Percentiles rank a stretch among this genome's conserved stretches.
Evolutionary conservation across 176 grass and related monocot species (phyloP).

Genomic region (Triticum timopheevii): DNA sequence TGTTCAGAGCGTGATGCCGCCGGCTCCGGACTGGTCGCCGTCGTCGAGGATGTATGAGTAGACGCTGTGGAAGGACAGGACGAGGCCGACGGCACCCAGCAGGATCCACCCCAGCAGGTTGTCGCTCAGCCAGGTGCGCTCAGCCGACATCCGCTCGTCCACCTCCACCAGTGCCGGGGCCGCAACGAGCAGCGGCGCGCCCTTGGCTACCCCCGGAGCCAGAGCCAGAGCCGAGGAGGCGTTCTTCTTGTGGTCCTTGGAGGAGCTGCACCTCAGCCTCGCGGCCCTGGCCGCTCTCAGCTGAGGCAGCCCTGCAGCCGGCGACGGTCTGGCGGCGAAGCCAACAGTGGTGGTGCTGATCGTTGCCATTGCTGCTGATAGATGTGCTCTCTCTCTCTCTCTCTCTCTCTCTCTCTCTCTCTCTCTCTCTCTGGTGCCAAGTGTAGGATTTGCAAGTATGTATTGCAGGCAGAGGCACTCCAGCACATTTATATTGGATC

Average conservation of each 20-base stretch:
- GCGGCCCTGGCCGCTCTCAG: neutral
- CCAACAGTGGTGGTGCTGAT: neutral
- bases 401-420: too few relatives aligned
- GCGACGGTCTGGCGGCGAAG: neutral
- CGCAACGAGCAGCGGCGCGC: neutral
- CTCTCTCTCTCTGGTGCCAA: too few relatives aligned
- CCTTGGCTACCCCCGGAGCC: neutral
- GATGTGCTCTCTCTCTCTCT: too few relatives aligned
- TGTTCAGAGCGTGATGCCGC: neutral
- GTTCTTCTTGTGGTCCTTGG: neutral
- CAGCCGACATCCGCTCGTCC: neutral
- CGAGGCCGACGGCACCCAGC: neutral
- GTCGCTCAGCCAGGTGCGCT: neutral
- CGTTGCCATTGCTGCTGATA: neutral
- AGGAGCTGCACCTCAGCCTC: neutral
- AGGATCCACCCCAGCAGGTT: neutral
- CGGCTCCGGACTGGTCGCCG: neutral
- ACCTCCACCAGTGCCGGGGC: neutral
- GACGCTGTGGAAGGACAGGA: neutral
- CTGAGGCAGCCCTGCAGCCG: neutral
- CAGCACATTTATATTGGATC: too few relatives aligned
- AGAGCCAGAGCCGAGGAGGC: neutral
- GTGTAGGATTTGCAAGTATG: too few relatives aligned
- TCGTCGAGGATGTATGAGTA: neutral
- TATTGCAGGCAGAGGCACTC: too few relatives aligned